Conservation (phyloP, 2,329 filamentous ascomycete species). For the Fusarium nygamai region DNA sequence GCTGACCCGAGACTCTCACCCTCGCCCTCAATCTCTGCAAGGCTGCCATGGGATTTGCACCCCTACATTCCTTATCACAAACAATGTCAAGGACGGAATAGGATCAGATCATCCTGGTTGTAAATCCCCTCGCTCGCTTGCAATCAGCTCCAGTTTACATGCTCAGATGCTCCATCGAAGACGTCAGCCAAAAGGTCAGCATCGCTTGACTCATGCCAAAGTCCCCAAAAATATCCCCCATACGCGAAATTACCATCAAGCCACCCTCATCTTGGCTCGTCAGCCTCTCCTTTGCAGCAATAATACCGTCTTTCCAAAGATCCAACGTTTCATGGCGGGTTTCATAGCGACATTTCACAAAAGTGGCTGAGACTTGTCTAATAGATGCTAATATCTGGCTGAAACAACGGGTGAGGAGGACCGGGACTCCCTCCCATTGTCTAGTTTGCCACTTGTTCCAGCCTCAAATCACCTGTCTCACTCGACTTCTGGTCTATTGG, state of each 20-base stretch:
- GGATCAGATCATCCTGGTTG: neutral
- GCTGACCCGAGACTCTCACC: neutral
- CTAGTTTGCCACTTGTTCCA: neutral
- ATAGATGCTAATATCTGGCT: neutral
- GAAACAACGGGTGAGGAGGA: neutral
- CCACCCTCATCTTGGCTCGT: neutral
- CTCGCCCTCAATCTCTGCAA: neutral
- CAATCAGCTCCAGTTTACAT: neutral
- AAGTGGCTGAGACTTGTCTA: conserved; percentile 3
- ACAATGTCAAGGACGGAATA: neutral
- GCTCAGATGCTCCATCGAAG: neutral
- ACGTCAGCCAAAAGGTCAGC: neutral
- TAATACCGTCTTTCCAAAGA: neutral
- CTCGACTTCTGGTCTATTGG: neutral
- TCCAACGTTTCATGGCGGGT: conserved; percentile 6
- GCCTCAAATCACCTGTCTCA: neutral
- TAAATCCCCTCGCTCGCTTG: neutral
- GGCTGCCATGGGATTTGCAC: neutral
- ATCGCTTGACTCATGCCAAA: neutral
- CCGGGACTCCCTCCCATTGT: neutral
- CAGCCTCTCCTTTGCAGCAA: neutral
- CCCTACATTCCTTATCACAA: neutral
- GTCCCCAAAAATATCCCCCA: neutral
- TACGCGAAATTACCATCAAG: neutral
- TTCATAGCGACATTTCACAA: conserved; percentile 3